Percentiles rank a stretch among this genome's conserved stretches.
Conservation (phyloP, 352 stramenopile genomes). For the Pythium myriotylum region DNA sequence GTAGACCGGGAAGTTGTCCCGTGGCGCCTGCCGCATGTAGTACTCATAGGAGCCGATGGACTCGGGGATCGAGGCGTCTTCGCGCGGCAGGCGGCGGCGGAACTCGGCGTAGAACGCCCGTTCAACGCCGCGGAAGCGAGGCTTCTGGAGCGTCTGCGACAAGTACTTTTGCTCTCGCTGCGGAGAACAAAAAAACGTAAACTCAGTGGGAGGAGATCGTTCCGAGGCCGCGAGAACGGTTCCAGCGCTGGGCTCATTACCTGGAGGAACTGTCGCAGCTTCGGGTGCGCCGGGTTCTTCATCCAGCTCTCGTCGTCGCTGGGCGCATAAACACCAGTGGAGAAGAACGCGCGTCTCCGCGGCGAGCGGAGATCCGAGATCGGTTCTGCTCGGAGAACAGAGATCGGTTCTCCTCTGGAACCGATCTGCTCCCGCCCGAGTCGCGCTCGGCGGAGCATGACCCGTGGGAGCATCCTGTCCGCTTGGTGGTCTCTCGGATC, state of each 20-base stretch:
- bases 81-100: slow-evolving; percentile 56
- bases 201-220: neutral
- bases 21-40: slow-evolving; percentile 58
- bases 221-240: neutral
- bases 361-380: neutral
- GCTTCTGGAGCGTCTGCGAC: slow-evolving; percentile 49
- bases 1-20: slow-evolving; percentile 82
- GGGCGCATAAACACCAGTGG: neutral
- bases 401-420: no score
- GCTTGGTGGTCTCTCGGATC: neutral
- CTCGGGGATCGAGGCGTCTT: slow-evolving; percentile 73
- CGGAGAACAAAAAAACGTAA: neutral
- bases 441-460: no score
- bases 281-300: slow-evolving; percentile 44
- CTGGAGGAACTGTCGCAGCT: slow-evolving; percentile 64
- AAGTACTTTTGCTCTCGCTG: slow-evolving; percentile 60
- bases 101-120: slow-evolving; percentile 71
- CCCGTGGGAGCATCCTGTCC: no score
- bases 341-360: neutral
- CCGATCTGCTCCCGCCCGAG: no score
- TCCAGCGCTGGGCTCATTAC: no score
- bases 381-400: neutral
- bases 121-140: slow-evolving; percentile 61
- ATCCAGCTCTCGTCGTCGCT: slow-evolving; percentile 43
- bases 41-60: slow-evolving; percentile 78